A percentile compares a stretch with the other conserved stretches of the same genome.
Evolutionary conservation across 2,329 filamentous ascomycete species (phyloP).

Genomic region (Trichophyton benhamiae): DNA sequence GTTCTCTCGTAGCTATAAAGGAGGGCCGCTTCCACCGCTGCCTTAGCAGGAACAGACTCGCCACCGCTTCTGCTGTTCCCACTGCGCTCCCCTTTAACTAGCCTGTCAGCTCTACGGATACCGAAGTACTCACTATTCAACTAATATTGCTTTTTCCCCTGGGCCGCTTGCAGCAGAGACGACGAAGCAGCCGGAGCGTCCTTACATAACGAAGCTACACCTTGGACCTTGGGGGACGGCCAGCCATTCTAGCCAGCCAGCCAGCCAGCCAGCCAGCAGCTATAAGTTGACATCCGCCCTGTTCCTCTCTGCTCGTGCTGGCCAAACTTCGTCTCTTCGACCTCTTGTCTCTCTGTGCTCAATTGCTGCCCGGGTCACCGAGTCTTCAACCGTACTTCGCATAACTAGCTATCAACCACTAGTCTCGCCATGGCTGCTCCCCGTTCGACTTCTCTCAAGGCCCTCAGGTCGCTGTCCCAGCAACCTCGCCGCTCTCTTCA

Average conservation of each 20-base stretch:
- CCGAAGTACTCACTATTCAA: neutral
- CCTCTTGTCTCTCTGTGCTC: neutral
- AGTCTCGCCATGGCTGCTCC: constrained; percentile 31
- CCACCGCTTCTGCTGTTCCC: neutral
- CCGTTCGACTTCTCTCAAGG: constrained; percentile 34
- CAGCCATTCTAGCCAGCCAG: no score
- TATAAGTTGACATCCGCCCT: neutral
- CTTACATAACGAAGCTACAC: no score
- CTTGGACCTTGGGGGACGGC: neutral
- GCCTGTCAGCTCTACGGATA: neutral
- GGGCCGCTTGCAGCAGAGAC: neutral
- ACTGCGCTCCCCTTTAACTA: neutral
- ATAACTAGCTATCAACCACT: neutral
- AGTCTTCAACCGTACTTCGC: neutral
- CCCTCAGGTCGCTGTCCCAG: constrained; percentile 33
- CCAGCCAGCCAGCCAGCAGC: neutral
- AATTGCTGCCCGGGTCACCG: neutral
- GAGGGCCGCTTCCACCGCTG: no score
- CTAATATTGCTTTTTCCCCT: neutral
- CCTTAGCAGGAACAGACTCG: neutral
- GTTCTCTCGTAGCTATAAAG: no score
- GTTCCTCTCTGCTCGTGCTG: constrained; percentile 5
- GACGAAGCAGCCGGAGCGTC: neutral
- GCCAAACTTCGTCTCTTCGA: neutral
- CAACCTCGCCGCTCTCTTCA: constrained; percentile 41